Evolutionary conservation across 1,139 yeast species (phyloP).

Genomic region (Zygoascus meyerae): DNA sequence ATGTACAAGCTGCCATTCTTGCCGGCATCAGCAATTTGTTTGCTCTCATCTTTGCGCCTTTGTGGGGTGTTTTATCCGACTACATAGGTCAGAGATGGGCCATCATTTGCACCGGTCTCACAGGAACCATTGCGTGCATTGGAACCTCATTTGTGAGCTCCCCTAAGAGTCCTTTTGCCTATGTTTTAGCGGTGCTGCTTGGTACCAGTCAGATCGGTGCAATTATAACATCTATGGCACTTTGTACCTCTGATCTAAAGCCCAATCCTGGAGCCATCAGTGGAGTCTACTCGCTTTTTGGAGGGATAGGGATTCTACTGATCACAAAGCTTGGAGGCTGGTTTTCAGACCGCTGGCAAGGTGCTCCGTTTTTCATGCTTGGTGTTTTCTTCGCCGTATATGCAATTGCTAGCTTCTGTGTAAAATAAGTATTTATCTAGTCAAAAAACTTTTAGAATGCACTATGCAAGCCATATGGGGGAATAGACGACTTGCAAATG

Average conservation of each 20-base stretch:
- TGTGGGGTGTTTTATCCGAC: constrained; percentile 57
- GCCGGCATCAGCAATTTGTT: constrained; percentile 61
- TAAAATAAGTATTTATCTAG: too few relatives aligned
- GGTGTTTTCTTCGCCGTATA: constrained; percentile 39
- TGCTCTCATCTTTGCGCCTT: constrained; percentile 54
- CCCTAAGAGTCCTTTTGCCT: constrained; percentile 34
- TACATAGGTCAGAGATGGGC: constrained; percentile 40
- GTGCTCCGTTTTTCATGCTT: constrained; percentile 55
- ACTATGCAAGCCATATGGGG: too few relatives aligned
- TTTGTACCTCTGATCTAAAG: constrained; percentile 40
- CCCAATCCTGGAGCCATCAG: constrained; percentile 56
- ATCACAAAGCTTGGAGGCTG: constrained; percentile 58
- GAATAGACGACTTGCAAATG: too few relatives aligned
- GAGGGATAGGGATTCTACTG: constrained; percentile 63
- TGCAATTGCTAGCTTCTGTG: too few relatives aligned
- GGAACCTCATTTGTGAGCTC: constrained; percentile 32
- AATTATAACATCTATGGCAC: constrained; percentile 47
- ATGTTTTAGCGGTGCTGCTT: constrained; percentile 37
- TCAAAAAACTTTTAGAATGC: too few relatives aligned
- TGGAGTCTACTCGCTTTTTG: constrained; percentile 61
- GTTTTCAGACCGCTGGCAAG: constrained; percentile 52
- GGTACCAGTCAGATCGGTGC: constrained; percentile 56
- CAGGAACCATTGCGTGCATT: constrained; percentile 38
- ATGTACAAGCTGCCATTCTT: constrained; percentile 57
- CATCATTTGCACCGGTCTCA: constrained; percentile 33